These are phyloP conservation scores for Cladophialophora bantiana DNA, from an alignment of 2,329 filamentous ascomycete species.

Conservation along the genomic window DNA sequence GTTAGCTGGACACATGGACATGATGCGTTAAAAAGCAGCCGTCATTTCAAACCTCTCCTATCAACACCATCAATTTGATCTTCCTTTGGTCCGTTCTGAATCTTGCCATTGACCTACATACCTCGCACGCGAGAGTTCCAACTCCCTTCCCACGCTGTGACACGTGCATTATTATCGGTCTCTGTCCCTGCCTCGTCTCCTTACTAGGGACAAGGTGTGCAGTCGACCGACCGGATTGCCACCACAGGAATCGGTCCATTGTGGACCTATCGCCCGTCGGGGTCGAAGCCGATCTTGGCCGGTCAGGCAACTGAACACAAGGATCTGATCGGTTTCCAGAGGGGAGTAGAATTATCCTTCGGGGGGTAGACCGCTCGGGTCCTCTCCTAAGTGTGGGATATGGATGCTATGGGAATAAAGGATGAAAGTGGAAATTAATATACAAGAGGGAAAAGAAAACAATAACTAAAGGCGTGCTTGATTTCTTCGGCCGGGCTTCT, in stretches of 20 bases:
- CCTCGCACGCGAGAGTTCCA: neutral
- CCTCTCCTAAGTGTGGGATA: too few species aligned
- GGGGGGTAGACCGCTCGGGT: too few species aligned
- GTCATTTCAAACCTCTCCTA: neutral
- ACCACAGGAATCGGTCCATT: neutral
- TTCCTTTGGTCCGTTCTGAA: neutral
- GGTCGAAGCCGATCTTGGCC: slow-evolving; percentile 1
- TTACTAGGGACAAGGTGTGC: neutral
- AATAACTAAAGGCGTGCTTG: too few species aligned
- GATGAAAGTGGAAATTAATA: too few species aligned
- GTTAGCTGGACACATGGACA: neutral
- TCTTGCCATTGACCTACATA: neutral
- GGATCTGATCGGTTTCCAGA: too few species aligned
- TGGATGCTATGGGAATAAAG: too few species aligned
- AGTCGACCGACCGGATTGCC: slow-evolving; percentile 5
- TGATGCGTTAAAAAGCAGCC: neutral
- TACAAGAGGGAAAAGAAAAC: too few species aligned
- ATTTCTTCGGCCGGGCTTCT: too few species aligned
- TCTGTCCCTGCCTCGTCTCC: neutral
- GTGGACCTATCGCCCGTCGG: neutral
- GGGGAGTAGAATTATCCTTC: too few species aligned
- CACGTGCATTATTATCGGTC: neutral
- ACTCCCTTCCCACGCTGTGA: neutral
- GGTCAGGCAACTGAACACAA: neutral
- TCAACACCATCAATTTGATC: neutral